These are phyloP conservation scores for Basidiobolus meristosporus DNA, from an alignment of 371 early-diverging fungal species.

Conservation along the genomic window DNA sequence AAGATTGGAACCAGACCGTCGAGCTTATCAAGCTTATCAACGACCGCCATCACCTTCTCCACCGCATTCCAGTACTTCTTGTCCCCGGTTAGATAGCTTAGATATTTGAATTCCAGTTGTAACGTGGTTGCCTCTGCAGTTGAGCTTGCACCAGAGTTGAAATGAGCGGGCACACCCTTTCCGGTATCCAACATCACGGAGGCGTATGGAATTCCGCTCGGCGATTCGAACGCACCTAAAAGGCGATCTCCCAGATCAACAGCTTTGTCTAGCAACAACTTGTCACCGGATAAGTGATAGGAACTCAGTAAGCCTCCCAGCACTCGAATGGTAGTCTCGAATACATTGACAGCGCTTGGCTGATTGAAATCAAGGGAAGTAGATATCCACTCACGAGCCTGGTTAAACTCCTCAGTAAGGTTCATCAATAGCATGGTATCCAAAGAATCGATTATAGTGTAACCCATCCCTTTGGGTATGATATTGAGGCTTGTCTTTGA, in stretches of 20 bases:
- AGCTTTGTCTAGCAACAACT: constrained; percentile 19
- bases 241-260: constrained; percentile 26
- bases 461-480: constrained; percentile 23
- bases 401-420: constrained; percentile 41
- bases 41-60: constrained; percentile 36
- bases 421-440: constrained; percentile 76
- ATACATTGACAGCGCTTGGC: constrained; percentile 33
- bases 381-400: constrained; percentile 43
- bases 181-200: constrained; percentile 30
- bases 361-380: constrained; percentile 34
- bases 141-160: constrained; percentile 19
- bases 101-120: constrained; percentile 74
- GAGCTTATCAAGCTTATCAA: constrained; percentile 22
- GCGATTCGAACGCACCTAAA: constrained; percentile 33
- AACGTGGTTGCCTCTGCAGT: constrained; percentile 80
- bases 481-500: constrained; percentile 10
- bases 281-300: constrained; percentile 20
- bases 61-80: constrained; percentile 44
- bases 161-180: constrained; percentile 16
- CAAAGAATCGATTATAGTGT: constrained; percentile 67
- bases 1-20: constrained; percentile 64
- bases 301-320: constrained; percentile 45
- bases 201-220: constrained; percentile 33
- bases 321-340: constrained; percentile 59
- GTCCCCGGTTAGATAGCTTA: constrained; percentile 56